These are phyloP conservation scores for Theobroma cacao DNA, from an alignment of 345 rosid species.

Conservation along the genomic window DNA sequence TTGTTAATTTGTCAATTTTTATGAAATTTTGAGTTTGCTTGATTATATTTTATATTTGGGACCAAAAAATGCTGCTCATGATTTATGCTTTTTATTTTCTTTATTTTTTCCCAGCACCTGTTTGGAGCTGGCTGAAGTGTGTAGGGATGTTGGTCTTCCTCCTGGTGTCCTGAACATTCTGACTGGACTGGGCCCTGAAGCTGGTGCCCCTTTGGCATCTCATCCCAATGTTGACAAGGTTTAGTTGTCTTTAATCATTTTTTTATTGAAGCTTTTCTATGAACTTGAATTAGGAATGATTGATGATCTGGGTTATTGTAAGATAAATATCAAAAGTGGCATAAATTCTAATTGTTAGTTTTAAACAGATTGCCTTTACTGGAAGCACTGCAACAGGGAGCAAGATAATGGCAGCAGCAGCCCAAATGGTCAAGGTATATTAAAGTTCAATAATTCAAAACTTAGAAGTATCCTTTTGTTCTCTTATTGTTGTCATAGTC, in stretches of 20 bases:
- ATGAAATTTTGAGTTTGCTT: not conserved
- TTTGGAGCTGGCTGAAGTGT: constrained; percentile 95
- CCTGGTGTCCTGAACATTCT: constrained; percentile 90
- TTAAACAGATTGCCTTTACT: constrained; percentile 78
- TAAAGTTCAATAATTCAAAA: not conserved
- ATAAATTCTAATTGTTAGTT: constrained; percentile 19
- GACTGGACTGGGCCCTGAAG: constrained; percentile 95
- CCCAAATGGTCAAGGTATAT: constrained; percentile 77
- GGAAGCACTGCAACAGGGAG: constrained; percentile 94
- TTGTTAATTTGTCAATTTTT: constrained; percentile 12
- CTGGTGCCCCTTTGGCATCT: constrained; percentile 93
- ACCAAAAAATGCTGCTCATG: not conserved
- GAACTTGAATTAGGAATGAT: not conserved
- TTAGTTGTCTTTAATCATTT: constrained; percentile 15
- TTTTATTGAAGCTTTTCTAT: not conserved
- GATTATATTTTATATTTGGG: not conserved
- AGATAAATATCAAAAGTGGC: constrained; percentile 10
- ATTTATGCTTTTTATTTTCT: not conserved
- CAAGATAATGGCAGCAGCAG: constrained; percentile 79
- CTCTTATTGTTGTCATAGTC: not conserved
- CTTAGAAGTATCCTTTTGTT: not conserved
- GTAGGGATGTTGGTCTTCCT: constrained; percentile 90
- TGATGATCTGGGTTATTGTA: not conserved
- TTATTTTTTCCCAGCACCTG: constrained; percentile 64
- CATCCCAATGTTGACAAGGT: constrained; percentile 97